Evolutionary conservation across 257 asterid species (phyloP), one percentile per base, ranked within the genome.

Genomic region (Nicotiana benthamiana): DNA sequence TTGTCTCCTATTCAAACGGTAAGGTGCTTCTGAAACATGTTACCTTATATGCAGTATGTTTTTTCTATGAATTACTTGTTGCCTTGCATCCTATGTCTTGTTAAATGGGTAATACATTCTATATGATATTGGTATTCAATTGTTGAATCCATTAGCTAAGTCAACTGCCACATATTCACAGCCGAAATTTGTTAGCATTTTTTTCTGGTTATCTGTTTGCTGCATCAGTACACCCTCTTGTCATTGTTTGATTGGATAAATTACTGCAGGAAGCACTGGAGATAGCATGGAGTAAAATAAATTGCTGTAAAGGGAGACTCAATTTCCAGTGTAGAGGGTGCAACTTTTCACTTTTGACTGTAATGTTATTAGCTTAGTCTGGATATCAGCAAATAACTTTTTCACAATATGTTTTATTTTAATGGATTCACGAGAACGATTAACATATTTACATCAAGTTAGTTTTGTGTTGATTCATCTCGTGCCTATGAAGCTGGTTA

Each of bases 241-340:
- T 30, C 8, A 32, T 22, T 6, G 34, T 70, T 70, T 70, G 34
- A 34, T 70, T 70, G 57, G 77, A 6, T 70, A 22, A 43, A 22
- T 43, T 43, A 34, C 20, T 74, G 61, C 61, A 74, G 78, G 78
- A 74, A 74, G 78, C 60, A 15, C 60, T 24, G 61, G 78, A 72
- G 15, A 24, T 48, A 0, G 36, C 2, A 3, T 4, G 16, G 60
- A 43, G 48, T 46, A 72, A 22, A 56, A 24, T 43, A 12, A 46
- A 24, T 34, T 72, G 61, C 61, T 24, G 61, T 34, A 46, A 24
- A 24, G 78, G 43, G 78, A 40, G 40, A 48, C 59, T 3, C 16
- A 6, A 1, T 43, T 70, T 3, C 48, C 59, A 20, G 36, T 12
- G 6, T 70, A 72, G 40, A 6, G 6, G 18, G 56, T 51, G 56